These are phyloP conservation scores for Zelopaecilomyces penicillatus DNA, from an alignment of 2,329 filamentous ascomycete species.

Conservation along the genomic window DNA sequence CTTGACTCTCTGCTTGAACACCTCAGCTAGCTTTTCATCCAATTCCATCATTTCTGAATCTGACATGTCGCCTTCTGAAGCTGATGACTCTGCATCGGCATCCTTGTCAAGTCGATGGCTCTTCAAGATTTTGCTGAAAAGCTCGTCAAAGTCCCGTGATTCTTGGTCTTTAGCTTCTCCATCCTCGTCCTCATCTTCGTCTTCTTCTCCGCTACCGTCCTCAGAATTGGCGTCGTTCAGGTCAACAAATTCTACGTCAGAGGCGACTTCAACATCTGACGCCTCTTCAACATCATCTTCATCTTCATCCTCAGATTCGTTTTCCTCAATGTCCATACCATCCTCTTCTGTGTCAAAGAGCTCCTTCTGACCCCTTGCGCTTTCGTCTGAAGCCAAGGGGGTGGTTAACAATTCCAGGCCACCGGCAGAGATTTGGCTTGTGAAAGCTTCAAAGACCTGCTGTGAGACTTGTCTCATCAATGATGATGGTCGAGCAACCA, in stretches of 20 bases:
- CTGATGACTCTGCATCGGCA: conserved; percentile 44
- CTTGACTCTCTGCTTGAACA: conserved; percentile 73
- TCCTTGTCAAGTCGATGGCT: conserved; percentile 59
- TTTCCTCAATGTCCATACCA: conserved; percentile 44
- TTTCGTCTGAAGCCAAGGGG: conserved; percentile 73
- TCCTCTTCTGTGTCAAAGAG: conserved; percentile 68
- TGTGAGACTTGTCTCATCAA: conserved; percentile 80
- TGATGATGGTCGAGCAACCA: conserved; percentile 76
- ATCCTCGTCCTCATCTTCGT: conserved; percentile 31
- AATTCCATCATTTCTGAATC: conserved; percentile 92
- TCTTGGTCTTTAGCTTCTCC: conserved; percentile 34
- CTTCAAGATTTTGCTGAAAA: conserved; percentile 69
- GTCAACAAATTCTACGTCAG: conserved; percentile 44
- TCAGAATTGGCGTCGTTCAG: conserved; percentile 33
- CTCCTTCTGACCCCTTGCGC: conserved; percentile 71
- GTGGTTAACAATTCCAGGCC: conserved; percentile 59
- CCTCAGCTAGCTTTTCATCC: conserved; percentile 72
- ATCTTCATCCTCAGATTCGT: conserved; percentile 32
- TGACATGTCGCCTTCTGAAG: conserved; percentile 75
- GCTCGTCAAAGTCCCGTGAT: conserved; percentile 54
- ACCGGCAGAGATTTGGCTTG: conserved; percentile 61
- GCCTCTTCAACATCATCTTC: conserved; percentile 31
- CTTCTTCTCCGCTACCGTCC: conserved; percentile 32
- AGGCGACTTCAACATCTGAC: conserved; percentile 35
- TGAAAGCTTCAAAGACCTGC: conserved; percentile 80